Base-by-base conservation (phyloP, 495 filamentous ascomycete species). In the Lepraria neglecta region DNA sequence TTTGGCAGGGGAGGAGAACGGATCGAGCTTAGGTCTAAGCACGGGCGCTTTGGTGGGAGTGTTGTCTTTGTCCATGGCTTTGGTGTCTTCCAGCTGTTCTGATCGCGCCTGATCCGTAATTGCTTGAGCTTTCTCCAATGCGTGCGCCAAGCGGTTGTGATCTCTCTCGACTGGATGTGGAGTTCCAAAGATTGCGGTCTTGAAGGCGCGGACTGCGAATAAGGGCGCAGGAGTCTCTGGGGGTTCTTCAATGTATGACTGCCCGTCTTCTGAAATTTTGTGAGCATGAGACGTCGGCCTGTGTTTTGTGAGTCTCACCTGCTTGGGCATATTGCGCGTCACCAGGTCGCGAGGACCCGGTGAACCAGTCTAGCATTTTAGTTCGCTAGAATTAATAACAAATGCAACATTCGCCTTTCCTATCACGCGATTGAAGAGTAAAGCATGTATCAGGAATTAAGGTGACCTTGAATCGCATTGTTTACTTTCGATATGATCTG, bases 161-260 rank as follows among this genome's bases (percentile, higher is more conserved):
- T 54, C 65, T 57, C 46, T 70, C 66, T 60, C 59, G 56, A 61
- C 52, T 47, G 55, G 51, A 53, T 68, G 57, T 19, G 90, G 90
- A 3, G 90, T 92, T 40, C 95, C 94, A 77, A 95, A 97, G 42
- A 98, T 71, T 19, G 89, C 91, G 59, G 88, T 91, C 68, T 89
- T 94, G 73, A 97, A 84, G 19, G 94, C 95, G 67, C 92, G 91
- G 60, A 94, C 83, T 14, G 92, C 92, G 76, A 98, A 97, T 2
- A 96, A 82, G 27, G 92, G 91, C 30, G 91, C 95, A 12, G 94
- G 95, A 6, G 94, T 97, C 64, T 96, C 90, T 61, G 92, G 94
- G 9, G 81, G 78, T 48, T 96, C 90, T 21, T 77, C 65, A 6
- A 65, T 46, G 54, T 46, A 67, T 17, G 63, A 64, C 12, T 21